A percentile compares a stretch with the other conserved stretches of the same genome.
phyloP scores from a whole-genome alignment of 177 flowering plant species.

The Vitis hybrid region DNA sequence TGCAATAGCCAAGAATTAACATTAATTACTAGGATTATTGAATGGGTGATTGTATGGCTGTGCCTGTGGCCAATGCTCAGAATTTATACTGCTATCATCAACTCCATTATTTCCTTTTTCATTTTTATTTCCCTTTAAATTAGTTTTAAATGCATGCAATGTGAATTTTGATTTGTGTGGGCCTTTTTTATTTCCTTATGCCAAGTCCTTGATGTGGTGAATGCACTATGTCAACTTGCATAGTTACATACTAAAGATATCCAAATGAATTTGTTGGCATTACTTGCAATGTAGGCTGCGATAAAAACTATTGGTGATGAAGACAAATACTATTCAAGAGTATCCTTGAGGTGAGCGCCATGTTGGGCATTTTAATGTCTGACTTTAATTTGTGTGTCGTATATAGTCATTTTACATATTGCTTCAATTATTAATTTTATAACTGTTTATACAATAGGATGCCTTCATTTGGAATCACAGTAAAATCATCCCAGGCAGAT shows the following conservation, averaged over 20 bases:
- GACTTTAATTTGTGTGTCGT: too few species aligned
- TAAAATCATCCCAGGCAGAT: slow-evolving; percentile 63
- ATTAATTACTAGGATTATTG: neutral
- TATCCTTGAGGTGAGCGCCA: slow-evolving; percentile 65
- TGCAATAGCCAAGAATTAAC: neutral
- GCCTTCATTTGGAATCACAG: slow-evolving; percentile 70
- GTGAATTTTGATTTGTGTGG: neutral
- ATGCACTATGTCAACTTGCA: neutral
- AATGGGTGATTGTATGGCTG: neutral
- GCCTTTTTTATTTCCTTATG: neutral
- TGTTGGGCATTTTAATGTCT: too few species aligned
- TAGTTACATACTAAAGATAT: neutral
- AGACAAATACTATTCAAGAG: slow-evolving; percentile 85
- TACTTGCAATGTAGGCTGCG: slow-evolving; percentile 71
- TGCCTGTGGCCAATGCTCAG: too few species aligned
- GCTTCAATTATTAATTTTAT: neutral
- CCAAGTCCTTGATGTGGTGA: neutral
- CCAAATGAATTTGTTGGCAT: neutral
- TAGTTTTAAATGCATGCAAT: neutral
- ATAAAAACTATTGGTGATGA: slow-evolving; percentile 90
- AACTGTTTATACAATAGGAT: slow-evolving; percentile 44
- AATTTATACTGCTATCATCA: neutral
- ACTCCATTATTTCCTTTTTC: too few species aligned
- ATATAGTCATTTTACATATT: neutral
- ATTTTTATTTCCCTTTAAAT: neutral